These are phyloP conservation scores for Vigna angularis DNA, from an alignment of 306 rosid genomes.

Conservation along the genomic window DNA sequence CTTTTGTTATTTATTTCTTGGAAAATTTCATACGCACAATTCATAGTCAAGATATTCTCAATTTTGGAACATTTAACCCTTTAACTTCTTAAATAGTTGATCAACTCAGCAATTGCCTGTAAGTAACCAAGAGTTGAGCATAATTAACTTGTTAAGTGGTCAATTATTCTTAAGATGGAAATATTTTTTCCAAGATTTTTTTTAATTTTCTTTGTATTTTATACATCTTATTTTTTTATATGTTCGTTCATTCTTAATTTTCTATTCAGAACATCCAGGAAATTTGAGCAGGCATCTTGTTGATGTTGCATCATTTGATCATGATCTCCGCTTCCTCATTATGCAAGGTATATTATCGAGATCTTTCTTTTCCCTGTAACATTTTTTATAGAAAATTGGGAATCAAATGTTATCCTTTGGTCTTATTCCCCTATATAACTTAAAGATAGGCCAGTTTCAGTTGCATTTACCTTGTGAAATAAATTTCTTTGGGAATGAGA, in stretches of 20 bases:
- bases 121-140: neutral
- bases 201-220: neutral
- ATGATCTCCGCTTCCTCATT: slow-evolving; percentile 61
- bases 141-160: neutral
- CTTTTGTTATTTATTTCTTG: slow-evolving; percentile 23
- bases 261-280: slow-evolving; percentile 37
- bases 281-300: slow-evolving; percentile 43
- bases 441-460: neutral
- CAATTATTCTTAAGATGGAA: slow-evolving; percentile 18
- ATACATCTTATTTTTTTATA: neutral
- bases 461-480: neutral
- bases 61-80: slow-evolving; percentile 11
- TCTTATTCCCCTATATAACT: neutral
- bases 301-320: slow-evolving; percentile 57
- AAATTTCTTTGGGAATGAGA: too few species aligned
- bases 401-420: neutral
- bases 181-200: neutral
- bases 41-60: slow-evolving; percentile 17
- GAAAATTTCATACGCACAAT: neutral
- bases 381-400: neutral
- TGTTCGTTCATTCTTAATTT: neutral
- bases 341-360: slow-evolving; percentile 68
- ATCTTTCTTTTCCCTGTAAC: neutral
- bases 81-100: neutral
- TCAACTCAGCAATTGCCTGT: neutral